A percentile compares a stretch with the other conserved stretches of the same genome.
Evolutionary conservation across 2,329 filamentous ascomycete species (phyloP).

Genomic region (Ceratocystis destructans): DNA sequence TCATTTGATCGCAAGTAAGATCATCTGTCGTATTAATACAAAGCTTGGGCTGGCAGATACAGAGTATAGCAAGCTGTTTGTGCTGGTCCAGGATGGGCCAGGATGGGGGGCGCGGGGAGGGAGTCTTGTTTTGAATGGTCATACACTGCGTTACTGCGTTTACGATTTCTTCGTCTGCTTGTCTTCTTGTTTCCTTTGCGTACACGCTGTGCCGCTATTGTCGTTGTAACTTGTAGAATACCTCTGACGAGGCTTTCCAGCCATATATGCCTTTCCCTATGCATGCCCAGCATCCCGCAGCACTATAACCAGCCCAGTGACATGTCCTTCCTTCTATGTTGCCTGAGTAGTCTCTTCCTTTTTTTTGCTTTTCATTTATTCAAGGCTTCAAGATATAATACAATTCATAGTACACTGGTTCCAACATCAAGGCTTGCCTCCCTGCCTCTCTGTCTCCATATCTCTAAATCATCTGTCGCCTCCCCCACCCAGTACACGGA

Average conservation of each 20-base stretch:
- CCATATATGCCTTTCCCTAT: too few species aligned
- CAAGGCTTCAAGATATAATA: conserved; percentile 11
- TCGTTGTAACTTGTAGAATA: not conserved
- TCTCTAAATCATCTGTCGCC: not conserved
- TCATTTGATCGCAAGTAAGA: not conserved
- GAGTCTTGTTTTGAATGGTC: conserved; percentile 9
- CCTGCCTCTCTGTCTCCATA: not conserved
- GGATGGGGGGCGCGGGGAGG: not conserved
- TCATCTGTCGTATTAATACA: not conserved
- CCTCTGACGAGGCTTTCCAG: not conserved
- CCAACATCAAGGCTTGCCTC: not conserved
- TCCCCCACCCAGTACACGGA: not conserved
- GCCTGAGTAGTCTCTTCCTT: not conserved
- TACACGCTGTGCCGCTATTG: not conserved
- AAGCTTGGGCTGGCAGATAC: not conserved
- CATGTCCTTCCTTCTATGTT: not conserved
- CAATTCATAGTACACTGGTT: conserved; percentile 16
- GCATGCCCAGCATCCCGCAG: too few species aligned
- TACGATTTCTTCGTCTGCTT: conserved; percentile 2
- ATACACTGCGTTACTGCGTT: conserved; percentile 9
- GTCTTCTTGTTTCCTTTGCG: not conserved
- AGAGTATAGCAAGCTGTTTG: not conserved
- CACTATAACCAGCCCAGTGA: too few species aligned
- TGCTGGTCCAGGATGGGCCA: not conserved
- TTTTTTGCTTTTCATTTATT: not conserved